Percentiles rank a stretch among this genome's conserved stretches.
phyloP scores from a whole-genome alignment of 345 rosid genomes.

The Lagerstroemia speciosa region DNA sequence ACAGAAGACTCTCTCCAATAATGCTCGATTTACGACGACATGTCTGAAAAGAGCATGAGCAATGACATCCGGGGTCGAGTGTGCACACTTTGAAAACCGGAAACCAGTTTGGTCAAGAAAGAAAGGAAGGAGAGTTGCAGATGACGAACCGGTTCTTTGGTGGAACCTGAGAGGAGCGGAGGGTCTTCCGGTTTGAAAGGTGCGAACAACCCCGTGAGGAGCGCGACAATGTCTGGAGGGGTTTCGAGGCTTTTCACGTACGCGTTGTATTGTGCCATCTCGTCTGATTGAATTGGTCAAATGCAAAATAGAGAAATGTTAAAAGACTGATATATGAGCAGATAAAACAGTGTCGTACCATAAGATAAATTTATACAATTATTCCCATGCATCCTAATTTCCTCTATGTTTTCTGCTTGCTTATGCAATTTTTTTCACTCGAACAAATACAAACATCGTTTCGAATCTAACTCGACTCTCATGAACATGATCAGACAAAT shows the following conservation, averaged over 20 bases:
- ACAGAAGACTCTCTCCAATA: no score
- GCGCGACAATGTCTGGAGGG: conserved; percentile 32
- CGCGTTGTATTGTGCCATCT: conserved; percentile 24
- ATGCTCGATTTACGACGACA: no score
- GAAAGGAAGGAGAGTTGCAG: background rate
- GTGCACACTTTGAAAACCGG: no score
- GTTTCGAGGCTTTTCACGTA: conserved; percentile 16
- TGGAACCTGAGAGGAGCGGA: conserved; percentile 30
- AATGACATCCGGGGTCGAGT: no score
- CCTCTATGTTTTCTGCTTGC: no score
- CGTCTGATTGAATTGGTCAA: conserved; percentile 18
- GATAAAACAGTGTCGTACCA: background rate
- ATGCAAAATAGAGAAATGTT: background rate
- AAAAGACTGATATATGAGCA: background rate
- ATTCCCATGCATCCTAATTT: no score
- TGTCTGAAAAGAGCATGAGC: no score
- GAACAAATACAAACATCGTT: no score
- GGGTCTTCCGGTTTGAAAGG: conserved; percentile 28
- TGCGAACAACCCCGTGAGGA: conserved; percentile 29
- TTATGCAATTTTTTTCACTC: no score
- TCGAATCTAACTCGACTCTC: no score
- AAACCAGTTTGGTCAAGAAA: background rate
- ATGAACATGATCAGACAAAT: no score
- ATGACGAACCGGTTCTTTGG: conserved; percentile 25
- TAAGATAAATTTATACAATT: no score